A percentile compares a stretch with the other conserved stretches of the same genome.
These are phyloP conservation scores for Termitomyces sp. DNA, from an alignment of 768 basidiomycete genomes.

Conservation along the genomic window DNA sequence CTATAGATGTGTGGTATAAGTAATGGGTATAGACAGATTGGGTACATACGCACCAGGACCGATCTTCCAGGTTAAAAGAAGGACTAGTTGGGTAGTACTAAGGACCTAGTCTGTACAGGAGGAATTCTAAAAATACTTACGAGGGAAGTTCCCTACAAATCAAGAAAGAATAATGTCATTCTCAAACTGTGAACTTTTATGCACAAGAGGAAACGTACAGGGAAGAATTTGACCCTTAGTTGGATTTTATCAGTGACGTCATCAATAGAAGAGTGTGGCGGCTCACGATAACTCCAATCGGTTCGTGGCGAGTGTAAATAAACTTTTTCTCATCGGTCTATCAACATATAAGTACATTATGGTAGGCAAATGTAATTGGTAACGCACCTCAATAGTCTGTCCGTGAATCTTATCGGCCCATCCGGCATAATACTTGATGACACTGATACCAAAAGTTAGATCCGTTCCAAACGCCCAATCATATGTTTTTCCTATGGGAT, in stretches of 20 bases:
- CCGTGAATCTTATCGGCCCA: slow-evolving; percentile 58
- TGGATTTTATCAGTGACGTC: not conserved
- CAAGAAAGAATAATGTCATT: not conserved
- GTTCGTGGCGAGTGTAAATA: slow-evolving; percentile 61
- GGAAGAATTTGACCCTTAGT: slow-evolving; percentile 27
- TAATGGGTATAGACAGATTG: not conserved
- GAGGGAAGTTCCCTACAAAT: slow-evolving; percentile 65
- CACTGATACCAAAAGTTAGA: slow-evolving; percentile 26
- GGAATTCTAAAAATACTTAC: slow-evolving; percentile 19
- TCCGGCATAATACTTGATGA: slow-evolving; percentile 53
- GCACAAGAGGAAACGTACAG: slow-evolving; percentile 13
- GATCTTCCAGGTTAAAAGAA: slow-evolving; percentile 74
- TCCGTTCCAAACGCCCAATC: slow-evolving; percentile 20
- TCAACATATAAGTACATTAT: not conserved
- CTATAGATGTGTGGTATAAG: slow-evolving; percentile 29
- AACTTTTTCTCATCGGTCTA: slow-evolving; percentile 44
- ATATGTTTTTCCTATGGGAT: slow-evolving; percentile 27
- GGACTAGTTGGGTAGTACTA: slow-evolving; percentile 27
- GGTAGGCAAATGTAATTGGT: not conserved
- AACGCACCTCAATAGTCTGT: slow-evolving; percentile 41
- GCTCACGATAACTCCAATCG: slow-evolving; percentile 43
- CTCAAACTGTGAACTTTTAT: not conserved
- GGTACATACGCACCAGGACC: slow-evolving; percentile 53
- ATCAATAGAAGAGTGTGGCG: not conserved
- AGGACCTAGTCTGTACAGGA: not conserved